Evolutionary conservation across 495 filamentous ascomycete genomes (phyloP).

Genomic region (Daldinia decipiens): DNA sequence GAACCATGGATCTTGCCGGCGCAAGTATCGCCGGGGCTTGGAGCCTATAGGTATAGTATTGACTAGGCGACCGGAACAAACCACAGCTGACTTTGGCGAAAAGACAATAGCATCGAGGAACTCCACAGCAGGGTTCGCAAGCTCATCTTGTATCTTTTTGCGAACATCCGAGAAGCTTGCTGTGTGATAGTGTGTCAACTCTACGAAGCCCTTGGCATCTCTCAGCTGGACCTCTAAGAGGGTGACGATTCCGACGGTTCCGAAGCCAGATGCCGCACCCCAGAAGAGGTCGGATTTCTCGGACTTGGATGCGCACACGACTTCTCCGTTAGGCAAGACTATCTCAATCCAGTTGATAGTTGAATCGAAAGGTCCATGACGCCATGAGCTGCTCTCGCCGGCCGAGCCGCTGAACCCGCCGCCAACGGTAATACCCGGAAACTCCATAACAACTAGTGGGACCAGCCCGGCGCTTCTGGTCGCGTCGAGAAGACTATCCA

Average conservation of each 20-base stretch:
- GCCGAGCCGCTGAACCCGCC: slow-evolving; percentile 70
- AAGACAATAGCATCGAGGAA: slow-evolving; percentile 63
- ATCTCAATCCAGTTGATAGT: slow-evolving; percentile 68
- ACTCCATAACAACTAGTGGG: slow-evolving; percentile 70
- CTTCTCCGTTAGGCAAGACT: slow-evolving; percentile 64
- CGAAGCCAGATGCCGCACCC: slow-evolving; percentile 67
- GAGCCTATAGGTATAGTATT: slow-evolving; percentile 46
- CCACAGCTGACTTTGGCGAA: slow-evolving; percentile 56
- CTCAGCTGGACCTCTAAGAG: slow-evolving; percentile 66
- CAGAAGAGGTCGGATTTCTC: slow-evolving; percentile 64
- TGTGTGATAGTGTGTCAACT: slow-evolving; percentile 62
- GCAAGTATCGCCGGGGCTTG: slow-evolving; percentile 53
- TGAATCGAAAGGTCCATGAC: slow-evolving; percentile 67
- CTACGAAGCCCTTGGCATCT: slow-evolving; percentile 61
- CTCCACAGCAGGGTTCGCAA: slow-evolving; percentile 52
- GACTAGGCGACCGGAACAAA: slow-evolving; percentile 63
- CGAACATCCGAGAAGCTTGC: slow-evolving; percentile 47
- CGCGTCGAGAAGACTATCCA: slow-evolving; percentile 67
- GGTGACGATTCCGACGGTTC: slow-evolving; percentile 67
- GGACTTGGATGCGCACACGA: slow-evolving; percentile 51
- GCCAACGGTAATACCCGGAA: slow-evolving; percentile 73
- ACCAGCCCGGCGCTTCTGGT: slow-evolving; percentile 62
- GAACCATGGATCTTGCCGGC: slow-evolving; percentile 62
- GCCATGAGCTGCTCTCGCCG: slow-evolving; percentile 69
- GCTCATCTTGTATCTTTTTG: slow-evolving; percentile 43